Base-by-base conservation (phyloP, 768 basidiomycete genomes). In the Boletus tomentosulus region DNA sequence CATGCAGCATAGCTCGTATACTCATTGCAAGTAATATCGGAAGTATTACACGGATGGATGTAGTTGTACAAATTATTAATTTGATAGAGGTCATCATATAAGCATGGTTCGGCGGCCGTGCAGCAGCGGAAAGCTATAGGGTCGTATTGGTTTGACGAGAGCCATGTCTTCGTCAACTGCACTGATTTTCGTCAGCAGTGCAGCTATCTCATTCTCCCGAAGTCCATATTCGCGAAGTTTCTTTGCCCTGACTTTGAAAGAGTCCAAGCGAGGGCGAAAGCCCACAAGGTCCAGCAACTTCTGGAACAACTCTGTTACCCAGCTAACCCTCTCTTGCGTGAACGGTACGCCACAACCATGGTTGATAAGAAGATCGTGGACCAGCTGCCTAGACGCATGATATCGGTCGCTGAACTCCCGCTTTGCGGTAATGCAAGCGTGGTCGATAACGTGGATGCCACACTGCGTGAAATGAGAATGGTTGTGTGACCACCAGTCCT, bases 381-480 rank as follows among this genome's bases (percentile, higher is more conserved):
- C 60, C 34, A 31, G 54, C 54, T 56, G 44, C 46, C 66, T 55
- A 37, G 67, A 68, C 39, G 51, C 45, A 25, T 33, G 22, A 46
- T 68, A 68, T 39, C 63, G 63, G 6, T 71, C 62, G 13, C 59
- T 42, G 44, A 71, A 60, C n/a, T 56, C 50, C 47, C 55, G 63
- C 30, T 53, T 70, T 45, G 75, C 61, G 15, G 76, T 73, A 6
- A 66, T 63, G 57, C 70, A 73, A 34, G 69, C 72, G 30, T 72
- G 70, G 33, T 58, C 69, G 38, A 59, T 33, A 16, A 57, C 55
- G 19, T 42, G 41, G 24, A 74, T 66, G n/a, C 56, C 59, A 31
- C 53, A 62, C 3, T 51, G 49, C 4, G 41, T 8, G 46, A 73
- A 62, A 25, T 64, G 57, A 25, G 33, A 12, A 8, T 54, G n/a